These are phyloP conservation scores for Scheffersomyces illinoinensis DNA, from an alignment of 1,139 yeast species.

Conservation along the genomic window DNA sequence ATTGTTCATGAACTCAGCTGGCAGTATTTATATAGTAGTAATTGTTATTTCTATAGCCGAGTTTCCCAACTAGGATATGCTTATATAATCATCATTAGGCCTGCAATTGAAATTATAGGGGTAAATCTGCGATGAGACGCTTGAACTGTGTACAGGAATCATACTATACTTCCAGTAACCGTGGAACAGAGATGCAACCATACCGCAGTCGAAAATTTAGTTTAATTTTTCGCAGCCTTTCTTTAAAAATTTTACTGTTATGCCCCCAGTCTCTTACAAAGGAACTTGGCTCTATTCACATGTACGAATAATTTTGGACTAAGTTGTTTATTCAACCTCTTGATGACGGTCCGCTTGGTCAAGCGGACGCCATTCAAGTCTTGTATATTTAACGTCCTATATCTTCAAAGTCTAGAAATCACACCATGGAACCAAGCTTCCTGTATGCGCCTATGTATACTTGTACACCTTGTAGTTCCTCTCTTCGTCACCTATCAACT, in stretches of 20 bases:
- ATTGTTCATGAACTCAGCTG: not conserved
- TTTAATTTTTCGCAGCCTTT: not conserved
- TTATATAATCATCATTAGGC: not conserved
- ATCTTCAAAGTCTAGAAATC: not conserved
- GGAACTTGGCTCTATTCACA: not conserved
- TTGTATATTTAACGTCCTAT: not conserved
- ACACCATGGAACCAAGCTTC: not conserved
- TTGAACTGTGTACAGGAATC: not conserved
- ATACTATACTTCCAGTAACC: not conserved
- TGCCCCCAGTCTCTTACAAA: not conserved
- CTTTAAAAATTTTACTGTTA: too few species aligned
- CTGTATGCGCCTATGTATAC: slow-evolving; percentile 1
- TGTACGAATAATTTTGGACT: not conserved
- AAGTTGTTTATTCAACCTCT: not conserved
- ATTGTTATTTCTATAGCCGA: too few species aligned
- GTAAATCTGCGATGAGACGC: not conserved
- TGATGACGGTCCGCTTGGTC: too few species aligned
- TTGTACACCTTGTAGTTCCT: slow-evolving; percentile 21
- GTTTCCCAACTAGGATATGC: not conserved
- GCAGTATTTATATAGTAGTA: too few species aligned
- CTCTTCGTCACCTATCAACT: slow-evolving; percentile 35
- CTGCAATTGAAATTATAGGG: not conserved
- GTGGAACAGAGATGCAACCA: not conserved
- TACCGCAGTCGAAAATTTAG: too few species aligned
- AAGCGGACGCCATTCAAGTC: not conserved